Evolutionary conservation across 2,329 filamentous ascomycete genomes (phyloP).

Genomic region (Fusarium virguliforme): DNA sequence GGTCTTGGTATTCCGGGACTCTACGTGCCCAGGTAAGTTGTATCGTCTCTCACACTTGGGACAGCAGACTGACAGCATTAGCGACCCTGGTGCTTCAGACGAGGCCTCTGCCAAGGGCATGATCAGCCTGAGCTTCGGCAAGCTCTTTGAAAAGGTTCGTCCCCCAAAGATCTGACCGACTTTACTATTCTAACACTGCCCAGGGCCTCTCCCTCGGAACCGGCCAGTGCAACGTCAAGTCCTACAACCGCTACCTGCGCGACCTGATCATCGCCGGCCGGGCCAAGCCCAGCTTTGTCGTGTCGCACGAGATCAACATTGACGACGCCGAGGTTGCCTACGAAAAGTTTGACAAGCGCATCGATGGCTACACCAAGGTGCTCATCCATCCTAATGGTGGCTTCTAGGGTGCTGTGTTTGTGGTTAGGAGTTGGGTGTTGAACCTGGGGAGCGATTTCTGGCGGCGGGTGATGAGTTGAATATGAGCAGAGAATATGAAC

Average conservation of each 20-base stretch:
- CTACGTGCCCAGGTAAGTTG: constrained; percentile 57
- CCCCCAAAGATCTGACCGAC: accelerated
- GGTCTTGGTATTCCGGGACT: constrained; percentile 74
- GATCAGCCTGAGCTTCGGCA: constrained; percentile 76
- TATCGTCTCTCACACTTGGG: background rate
- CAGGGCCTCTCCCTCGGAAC: constrained; percentile 73
- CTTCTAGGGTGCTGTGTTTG: constrained; percentile 32
- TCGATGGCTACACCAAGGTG: constrained; percentile 79
- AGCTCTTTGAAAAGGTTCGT: constrained; percentile 76
- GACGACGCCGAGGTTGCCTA: constrained; percentile 75
- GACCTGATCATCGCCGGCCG: constrained; percentile 76
- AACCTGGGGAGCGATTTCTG: background rate
- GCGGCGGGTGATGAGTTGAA: background rate
- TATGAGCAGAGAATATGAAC: background rate
- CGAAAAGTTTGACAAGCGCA: constrained; percentile 76
- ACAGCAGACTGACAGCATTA: constrained; percentile 43
- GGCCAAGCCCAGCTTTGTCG: constrained; percentile 77
- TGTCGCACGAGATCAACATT: constrained; percentile 75
- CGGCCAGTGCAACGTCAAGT: constrained; percentile 78
- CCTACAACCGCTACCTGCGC: constrained; percentile 76
- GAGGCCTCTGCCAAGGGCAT: constrained; percentile 73
- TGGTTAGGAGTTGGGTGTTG: background rate
- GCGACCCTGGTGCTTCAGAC: constrained; percentile 75
- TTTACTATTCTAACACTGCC: background rate
- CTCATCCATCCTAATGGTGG: constrained; percentile 76